Conservation (phyloP, 2,329 filamentous ascomycete species). For the Thelonectria discophora region DNA sequence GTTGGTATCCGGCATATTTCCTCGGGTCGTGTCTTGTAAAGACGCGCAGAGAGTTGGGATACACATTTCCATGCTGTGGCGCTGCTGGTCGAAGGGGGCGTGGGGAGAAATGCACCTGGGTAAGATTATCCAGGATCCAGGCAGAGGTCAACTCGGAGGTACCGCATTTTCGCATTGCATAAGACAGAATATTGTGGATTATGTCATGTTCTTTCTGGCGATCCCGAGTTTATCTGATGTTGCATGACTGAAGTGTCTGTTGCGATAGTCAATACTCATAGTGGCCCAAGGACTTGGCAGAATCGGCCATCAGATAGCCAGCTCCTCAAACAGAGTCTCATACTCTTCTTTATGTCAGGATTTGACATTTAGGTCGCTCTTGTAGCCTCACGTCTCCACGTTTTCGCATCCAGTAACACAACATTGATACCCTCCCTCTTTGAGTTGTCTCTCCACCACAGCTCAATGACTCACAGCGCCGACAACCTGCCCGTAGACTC, state of each 20-base stretch:
- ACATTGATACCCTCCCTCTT: too few species aligned
- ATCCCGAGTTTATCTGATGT: background rate
- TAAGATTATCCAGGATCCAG: constrained; percentile 15
- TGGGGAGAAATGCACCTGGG: constrained; percentile 7
- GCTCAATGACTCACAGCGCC: too few species aligned
- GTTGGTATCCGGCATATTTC: constrained; percentile 29
- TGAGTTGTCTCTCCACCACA: too few species aligned
- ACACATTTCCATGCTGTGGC: constrained; percentile 19
- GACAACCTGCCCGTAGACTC: too few species aligned
- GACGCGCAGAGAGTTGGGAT: constrained; percentile 12
- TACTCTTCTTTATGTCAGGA: too few species aligned
- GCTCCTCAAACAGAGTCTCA: background rate
- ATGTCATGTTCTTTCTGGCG: background rate
- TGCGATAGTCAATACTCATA: background rate
- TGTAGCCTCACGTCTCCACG: too few species aligned
- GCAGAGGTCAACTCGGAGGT: background rate
- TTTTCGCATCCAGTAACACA: too few species aligned
- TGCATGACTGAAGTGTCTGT: background rate
- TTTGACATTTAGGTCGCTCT: too few species aligned
- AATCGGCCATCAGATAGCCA: background rate
- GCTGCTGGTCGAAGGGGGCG: background rate
- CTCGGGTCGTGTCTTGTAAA: constrained; percentile 3
- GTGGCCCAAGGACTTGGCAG: background rate
- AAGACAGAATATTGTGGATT: background rate
- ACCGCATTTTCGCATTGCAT: background rate